phyloP scores from a whole-genome alignment of 257 asterid genomes.

The Osmanthus fragrans region DNA sequence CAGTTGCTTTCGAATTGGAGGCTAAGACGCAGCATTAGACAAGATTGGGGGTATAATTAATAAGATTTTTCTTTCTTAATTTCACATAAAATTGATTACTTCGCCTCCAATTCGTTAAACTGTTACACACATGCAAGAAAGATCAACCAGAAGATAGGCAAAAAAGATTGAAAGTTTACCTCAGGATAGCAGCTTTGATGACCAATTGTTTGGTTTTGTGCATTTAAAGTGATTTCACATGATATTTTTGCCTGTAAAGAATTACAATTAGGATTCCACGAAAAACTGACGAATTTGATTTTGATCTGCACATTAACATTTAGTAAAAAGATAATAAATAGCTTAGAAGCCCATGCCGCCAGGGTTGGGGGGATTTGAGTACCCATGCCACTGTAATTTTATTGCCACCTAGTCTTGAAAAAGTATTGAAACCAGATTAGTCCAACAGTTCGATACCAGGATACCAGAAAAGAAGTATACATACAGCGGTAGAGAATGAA shows the following conservation, averaged over 20 bases:
- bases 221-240: conserved; percentile 45
- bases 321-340: not conserved
- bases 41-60: not conserved
- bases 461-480: not conserved
- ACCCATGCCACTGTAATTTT: not conserved
- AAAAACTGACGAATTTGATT: not conserved
- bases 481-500: not conserved
- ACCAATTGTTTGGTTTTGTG: conserved; percentile 33
- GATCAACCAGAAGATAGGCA: not conserved
- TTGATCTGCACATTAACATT: not conserved
- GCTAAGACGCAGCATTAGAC: not conserved
- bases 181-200: conserved; percentile 59
- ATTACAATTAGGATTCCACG: conserved; percentile 18
- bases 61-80: conserved; percentile 1
- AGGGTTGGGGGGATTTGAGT: not conserved
- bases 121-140: not conserved
- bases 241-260: conserved; percentile 44
- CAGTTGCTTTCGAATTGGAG: not conserved
- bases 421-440: not conserved
- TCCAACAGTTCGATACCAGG: not conserved
- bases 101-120: not conserved
- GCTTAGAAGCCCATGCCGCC: not conserved
- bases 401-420: not conserved
- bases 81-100: not conserved
- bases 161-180: conserved; percentile 32